phyloP scores from a whole-genome alignment of 371 early-diverging fungal species.

The Rhizopus sp. region DNA sequence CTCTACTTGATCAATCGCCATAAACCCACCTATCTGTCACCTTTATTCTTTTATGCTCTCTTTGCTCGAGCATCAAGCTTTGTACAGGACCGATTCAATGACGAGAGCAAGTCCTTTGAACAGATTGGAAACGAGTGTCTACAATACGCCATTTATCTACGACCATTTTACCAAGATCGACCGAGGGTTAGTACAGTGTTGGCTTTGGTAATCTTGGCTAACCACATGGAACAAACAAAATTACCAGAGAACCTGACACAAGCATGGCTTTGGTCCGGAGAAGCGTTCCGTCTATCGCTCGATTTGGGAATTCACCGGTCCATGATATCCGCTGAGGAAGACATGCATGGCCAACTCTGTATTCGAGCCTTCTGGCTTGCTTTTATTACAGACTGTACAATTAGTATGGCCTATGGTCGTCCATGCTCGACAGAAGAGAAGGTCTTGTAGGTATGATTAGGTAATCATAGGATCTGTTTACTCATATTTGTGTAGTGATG shows the following conservation, averaged over 20 bases:
- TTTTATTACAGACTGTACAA: constrained; percentile 39
- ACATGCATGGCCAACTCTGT: constrained; percentile 28
- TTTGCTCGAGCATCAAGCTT: constrained; percentile 42
- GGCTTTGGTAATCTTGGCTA: constrained; percentile 36
- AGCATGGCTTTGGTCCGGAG: constrained; percentile 44
- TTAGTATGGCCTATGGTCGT: constrained; percentile 43
- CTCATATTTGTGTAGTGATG: constrained; percentile 22
- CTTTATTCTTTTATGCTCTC: constrained; percentile 43
- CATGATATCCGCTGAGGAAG: constrained; percentile 15
- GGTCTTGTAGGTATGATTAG: constrained; percentile 37
- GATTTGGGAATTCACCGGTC: constrained; percentile 48
- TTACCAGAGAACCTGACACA: constrained; percentile 21
- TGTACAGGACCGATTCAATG: constrained; percentile 18
- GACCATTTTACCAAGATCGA: constrained; percentile 26
- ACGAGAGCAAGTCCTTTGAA: constrained; percentile 5
- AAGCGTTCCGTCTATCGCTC: constrained; percentile 42
- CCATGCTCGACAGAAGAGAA: constrained; percentile 49
- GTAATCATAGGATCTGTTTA: not conserved
- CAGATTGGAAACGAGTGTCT: constrained; percentile 18
- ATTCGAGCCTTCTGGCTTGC: constrained; percentile 48
- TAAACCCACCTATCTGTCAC: constrained; percentile 30
- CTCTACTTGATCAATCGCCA: constrained; percentile 13
- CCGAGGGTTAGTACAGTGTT: constrained; percentile 35
- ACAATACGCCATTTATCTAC: constrained; percentile 19
- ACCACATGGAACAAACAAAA: constrained; percentile 34